Base-by-base conservation (phyloP, 2,329 filamentous ascomycete genomes). In the Grosmannia clavigera region DNA sequence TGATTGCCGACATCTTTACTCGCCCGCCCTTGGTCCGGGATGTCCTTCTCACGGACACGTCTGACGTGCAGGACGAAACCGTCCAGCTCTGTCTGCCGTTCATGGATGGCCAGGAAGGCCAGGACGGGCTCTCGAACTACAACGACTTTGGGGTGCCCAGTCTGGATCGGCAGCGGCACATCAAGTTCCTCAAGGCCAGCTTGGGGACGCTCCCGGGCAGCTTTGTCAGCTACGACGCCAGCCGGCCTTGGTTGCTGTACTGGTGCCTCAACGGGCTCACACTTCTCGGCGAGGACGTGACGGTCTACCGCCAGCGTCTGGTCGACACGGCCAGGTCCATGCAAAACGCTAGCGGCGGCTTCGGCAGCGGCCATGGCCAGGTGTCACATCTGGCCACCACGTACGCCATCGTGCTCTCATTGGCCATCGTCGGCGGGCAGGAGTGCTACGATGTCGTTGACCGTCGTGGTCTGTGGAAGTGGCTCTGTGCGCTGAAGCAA, bases 301-400 rank as follows among this genome's bases (percentile, higher is more conserved):
- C 73, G 38, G 72, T 83, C 48, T 92, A 90, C 71, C 82, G 86
- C 60, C 76, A 87, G 64, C 79, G 81, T 73, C 82, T 92, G 61
- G 75, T 88, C 57, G 81, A 84, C 62, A 96, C 92, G 7, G 85
- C 94, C 57, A 80, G 79, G 55, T 83, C 89, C 53, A 85, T 92
- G 73, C 94, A 97, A 74, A 95, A 96, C 71, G 72, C 78, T 27
- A 79, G 78, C 19, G 94, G 94, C 57, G 94, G 94, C 2, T 96
- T 96, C 71, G 94, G 91, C 58, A 94, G 92, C 64, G 92, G 94
- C n/a, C 87, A 91, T 71, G 91, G 92, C 33, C 94, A 97, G 70
- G 79, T 83, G 65, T 91, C 90, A 58, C 94, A 99, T 73, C 81
- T 94, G 66, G 94, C 94, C 61, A 87, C 89, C 55, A 90, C 88